A percentile compares a stretch with the other conserved stretches of the same genome.
These are phyloP conservation scores for Pelagophyceae sp. DNA, from an alignment of 352 stramenopile genomes.

Conservation along the genomic window DNA sequence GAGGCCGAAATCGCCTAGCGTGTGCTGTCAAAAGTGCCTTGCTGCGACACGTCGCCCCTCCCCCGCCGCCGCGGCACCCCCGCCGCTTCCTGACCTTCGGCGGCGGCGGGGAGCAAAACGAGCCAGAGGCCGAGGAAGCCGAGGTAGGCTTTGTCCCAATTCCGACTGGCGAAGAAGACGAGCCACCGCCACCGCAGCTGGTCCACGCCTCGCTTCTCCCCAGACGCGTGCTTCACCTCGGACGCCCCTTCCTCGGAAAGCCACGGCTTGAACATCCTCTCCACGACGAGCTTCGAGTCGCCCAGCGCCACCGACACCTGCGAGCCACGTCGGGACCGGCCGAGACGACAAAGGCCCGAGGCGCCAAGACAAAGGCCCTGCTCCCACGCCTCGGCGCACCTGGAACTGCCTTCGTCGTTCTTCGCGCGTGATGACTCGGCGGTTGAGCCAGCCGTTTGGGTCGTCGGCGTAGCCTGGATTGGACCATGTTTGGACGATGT, in stretches of 20 bases:
- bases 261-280: neutral
- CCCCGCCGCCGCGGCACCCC: no score
- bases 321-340: neutral
- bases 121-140: neutral
- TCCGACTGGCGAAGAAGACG: neutral
- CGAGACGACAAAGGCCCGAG: neutral
- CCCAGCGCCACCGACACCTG: neutral
- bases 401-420: slow-evolving; percentile 1
- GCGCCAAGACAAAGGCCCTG: neutral
- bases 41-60: no score
- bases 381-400: no score
- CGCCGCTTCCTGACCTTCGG: neutral
- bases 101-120: neutral
- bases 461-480: slow-evolving; percentile 16
- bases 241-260: neutral
- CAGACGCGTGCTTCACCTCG: neutral
- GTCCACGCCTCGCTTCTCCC: neutral
- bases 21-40: no score
- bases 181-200: neutral
- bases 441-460: neutral
- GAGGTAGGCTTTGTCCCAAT: slow-evolving; percentile 6
- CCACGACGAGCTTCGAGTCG: neutral
- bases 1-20: no score
- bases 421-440: neutral
- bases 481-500: no score